Base-by-base conservation (phyloP, 2,329 filamentous ascomycete species). In the Colletotrichum viniferum region DNA sequence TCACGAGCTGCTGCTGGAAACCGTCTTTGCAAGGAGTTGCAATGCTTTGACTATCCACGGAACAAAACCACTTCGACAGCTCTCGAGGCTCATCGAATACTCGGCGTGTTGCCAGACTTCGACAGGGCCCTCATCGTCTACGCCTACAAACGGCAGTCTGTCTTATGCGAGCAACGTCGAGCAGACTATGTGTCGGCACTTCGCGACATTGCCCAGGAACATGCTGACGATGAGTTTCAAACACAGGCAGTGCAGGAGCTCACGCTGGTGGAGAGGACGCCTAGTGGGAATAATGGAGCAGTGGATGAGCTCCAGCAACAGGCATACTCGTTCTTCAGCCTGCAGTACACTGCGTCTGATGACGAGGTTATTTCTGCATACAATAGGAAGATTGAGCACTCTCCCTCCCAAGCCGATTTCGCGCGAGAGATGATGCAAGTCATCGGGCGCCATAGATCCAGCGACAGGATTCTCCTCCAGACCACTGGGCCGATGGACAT, bases 331-430 rank as follows among this genome's bases (percentile, higher is more conserved):
- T 75, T 75, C 34, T 75, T 75, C 26, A 75, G 73, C n/a, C 63
- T 75, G 9, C 43, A 75, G 21, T 58, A 68, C 43, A 73, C 69
- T 9, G 73, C 73, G 7, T 73, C 70, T 18, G 78, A 79, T 26
- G 78, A 79, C 26, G 77, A 76, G 14, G 76, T 79, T 18, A 77
- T 79, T 56, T 30, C 55, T 12, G 78, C 78, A 10, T 78, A 78
- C 58, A 72, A 77, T 28, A 76, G 73, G 18, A 79, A 77, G 30
- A 56, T 79, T 21, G 76, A 77, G n/a, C 76, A 78, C 21, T 77
- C 77, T 24, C 78, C 78, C 6, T 72, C 76, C 13, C 74, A 79
- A 21, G 72, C 73, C n/a, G 78, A 79, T 52, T 75, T 73, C 5
- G 76, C 69, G 10, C 76, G 76, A 58, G 78, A 78, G 21, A 73